Conservation (phyloP, 495 filamentous ascomycete species). For the Polyplosphaeria fusca region DNA sequence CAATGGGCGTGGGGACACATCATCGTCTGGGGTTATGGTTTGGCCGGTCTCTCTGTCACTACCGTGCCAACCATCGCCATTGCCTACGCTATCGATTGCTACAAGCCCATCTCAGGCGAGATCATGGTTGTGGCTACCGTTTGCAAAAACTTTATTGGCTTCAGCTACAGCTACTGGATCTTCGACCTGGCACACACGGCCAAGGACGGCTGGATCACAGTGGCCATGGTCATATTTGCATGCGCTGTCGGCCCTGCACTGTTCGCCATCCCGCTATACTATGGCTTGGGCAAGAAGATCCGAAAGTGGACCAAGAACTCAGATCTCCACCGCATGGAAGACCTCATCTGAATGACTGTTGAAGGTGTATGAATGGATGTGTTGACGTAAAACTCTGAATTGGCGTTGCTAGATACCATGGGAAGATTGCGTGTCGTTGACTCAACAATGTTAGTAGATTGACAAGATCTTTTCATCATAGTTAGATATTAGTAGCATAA, state of each 20-base stretch:
- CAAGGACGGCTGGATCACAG: conserved; percentile 32
- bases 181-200: conserved; percentile 30
- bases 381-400: too few relatives aligned
- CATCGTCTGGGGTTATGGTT: conserved; percentile 52
- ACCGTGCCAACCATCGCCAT: conserved; percentile 57
- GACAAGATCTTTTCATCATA: too few relatives aligned
- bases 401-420: too few relatives aligned
- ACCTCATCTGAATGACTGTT: too few relatives aligned
- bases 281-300: conserved; percentile 35
- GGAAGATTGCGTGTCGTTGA: too few relatives aligned
- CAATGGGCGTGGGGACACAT: conserved; percentile 55
- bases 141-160: conserved; percentile 61
- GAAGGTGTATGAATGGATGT: too few relatives aligned
- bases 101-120: conserved; percentile 55
- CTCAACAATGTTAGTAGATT: too few relatives aligned
- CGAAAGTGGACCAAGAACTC: conserved; percentile 35
- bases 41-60: conserved; percentile 53
- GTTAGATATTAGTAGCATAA: too few relatives aligned
- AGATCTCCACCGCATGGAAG: conserved; percentile 32
- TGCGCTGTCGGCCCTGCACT: conserved; percentile 24
- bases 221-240: conserved; percentile 33
- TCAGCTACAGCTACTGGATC: conserved; percentile 43
- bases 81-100: conserved; percentile 60
- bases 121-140: conserved; percentile 67
- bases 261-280: conserved; percentile 34